phyloP scores from a whole-genome alignment of 2,329 filamentous ascomycete genomes.

The Sordariomycetes sp. region DNA sequence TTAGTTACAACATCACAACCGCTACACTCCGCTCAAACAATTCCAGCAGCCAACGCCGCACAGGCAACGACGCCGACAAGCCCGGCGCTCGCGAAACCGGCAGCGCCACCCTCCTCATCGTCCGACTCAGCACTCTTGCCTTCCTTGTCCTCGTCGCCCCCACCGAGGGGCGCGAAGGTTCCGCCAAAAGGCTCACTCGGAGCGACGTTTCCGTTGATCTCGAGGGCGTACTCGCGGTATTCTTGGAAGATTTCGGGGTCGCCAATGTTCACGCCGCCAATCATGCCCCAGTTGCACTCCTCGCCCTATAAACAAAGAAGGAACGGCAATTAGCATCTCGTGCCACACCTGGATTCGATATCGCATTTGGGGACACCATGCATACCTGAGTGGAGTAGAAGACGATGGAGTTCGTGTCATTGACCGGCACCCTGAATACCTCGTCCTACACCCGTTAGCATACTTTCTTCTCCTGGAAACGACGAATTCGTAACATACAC shows the following conservation, averaged over 20 bases:
- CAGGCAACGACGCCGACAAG: background rate
- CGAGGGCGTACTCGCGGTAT: conserved; percentile 1
- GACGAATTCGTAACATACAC: background rate
- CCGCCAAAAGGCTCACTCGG: background rate
- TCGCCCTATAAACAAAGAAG: conserved; percentile 1
- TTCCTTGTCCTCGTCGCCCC: background rate
- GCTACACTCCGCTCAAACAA: no score
- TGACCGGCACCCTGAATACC: conserved; percentile 14
- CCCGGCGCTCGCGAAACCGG: conserved; percentile 1
- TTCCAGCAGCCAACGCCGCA: background rate
- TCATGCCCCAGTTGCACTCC: conserved; percentile 18
- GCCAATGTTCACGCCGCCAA: conserved; percentile 15
- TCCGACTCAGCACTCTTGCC: conserved; percentile 1
- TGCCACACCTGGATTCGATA: no score
- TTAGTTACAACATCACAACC: no score
- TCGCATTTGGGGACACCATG: background rate
- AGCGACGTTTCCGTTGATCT: background rate
- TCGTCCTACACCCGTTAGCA: conserved; percentile 5
- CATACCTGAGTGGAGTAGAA: conserved; percentile 15
- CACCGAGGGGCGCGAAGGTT: background rate
- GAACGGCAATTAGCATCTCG: background rate
- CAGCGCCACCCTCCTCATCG: conserved; percentile 2
- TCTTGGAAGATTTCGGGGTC: conserved; percentile 1
- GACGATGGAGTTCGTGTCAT: conserved; percentile 15
- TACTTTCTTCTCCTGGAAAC: background rate